Evolutionary conservation across 805 yeast species (phyloP), one percentile per base, ranked within the genome.

Genomic region (Dipodascus albidus): DNA sequence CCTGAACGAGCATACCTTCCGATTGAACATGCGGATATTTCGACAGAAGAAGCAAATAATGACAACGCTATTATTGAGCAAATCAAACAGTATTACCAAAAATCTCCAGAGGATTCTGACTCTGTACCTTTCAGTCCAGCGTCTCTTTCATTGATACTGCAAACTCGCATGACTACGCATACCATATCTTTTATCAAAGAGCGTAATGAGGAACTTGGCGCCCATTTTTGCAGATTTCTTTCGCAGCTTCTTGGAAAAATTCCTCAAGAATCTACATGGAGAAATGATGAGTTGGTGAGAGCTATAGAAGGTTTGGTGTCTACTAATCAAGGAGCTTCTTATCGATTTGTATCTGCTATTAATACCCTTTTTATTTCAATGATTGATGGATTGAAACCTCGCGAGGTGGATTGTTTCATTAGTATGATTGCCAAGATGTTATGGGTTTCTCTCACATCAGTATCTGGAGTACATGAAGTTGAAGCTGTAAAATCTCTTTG

Each of bases 401-500:
- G 64, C 1, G 72, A 76, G 50, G 66, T 67, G 33, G 66, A 72
- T 38, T 65, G 64, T 52, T 56, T 77, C 6, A 61, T 80, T 31
- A 73, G 75, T 57, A 62, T 70, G 0, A 64, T 74, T 2, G 62
- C 78, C 33, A 64, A 73, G 2, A 67, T 73, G 42, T 60, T 84
- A n/a, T 85, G 88, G 87, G 62, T 63, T 1, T 71, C 79, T 48
- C 62, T 86, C 51, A 61, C 70, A 35, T 74, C 75, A 8, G 71
- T 76, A 0, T 67, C 74, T n/a, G 80, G 81, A 2, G 68, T 69
- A 49, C 73, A 75, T 54, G 95, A 87, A 61, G 82, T 84, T 1
- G 95, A 86, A 60, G 75, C 85, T 0, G 86, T 85, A 0, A 79
- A 77, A 52, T 72, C 79, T 21, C 71, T 90, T 1, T 83, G 86